Percentiles rank a stretch among this genome's conserved stretches.
Conservation (phyloP, 2,329 filamentous ascomycete genomes). For the Onygena corvina region DNA sequence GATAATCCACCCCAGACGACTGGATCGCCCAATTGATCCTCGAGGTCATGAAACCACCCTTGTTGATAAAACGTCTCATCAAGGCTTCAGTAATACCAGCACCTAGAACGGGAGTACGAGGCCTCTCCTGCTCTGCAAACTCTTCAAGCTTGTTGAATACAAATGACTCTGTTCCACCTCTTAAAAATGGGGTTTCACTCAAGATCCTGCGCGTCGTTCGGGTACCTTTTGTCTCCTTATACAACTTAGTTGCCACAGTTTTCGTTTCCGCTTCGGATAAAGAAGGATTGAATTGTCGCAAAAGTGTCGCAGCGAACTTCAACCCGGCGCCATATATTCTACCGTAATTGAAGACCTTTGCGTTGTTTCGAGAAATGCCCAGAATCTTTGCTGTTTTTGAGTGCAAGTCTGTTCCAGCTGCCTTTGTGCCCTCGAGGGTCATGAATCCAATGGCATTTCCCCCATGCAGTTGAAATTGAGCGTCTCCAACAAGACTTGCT, state of each 20-base stretch:
- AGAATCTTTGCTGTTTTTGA: slow-evolving; percentile 85
- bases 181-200: slow-evolving; percentile 72
- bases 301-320: slow-evolving; percentile 78
- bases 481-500: slow-evolving; percentile 84
- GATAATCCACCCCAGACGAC: slow-evolving; percentile 90
- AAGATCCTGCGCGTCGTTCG: slow-evolving; percentile 66
- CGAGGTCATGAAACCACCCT: slow-evolving; percentile 85
- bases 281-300: slow-evolving; percentile 84
- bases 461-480: slow-evolving; percentile 86
- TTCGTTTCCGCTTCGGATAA: slow-evolving; percentile 69
- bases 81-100: slow-evolving; percentile 94
- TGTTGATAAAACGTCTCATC: slow-evolving; percentile 75
- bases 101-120: slow-evolving; percentile 80
- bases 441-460: slow-evolving; percentile 98
- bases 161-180: slow-evolving; percentile 90
- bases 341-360: slow-evolving; percentile 97
- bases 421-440: slow-evolving; percentile 93
- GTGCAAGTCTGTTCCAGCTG: slow-evolving; percentile 84
- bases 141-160: slow-evolving; percentile 98
- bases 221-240: slow-evolving; percentile 77
- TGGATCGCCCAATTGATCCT: slow-evolving; percentile 99
- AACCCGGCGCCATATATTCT: slow-evolving; percentile 96
- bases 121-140: slow-evolving; percentile 87
- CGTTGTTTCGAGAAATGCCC: slow-evolving; percentile 86
- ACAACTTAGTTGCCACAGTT: slow-evolving; percentile 65